These are phyloP conservation scores for Capsicum rhomboideum DNA, from an alignment of 257 asterid genomes.

Conservation along the genomic window DNA sequence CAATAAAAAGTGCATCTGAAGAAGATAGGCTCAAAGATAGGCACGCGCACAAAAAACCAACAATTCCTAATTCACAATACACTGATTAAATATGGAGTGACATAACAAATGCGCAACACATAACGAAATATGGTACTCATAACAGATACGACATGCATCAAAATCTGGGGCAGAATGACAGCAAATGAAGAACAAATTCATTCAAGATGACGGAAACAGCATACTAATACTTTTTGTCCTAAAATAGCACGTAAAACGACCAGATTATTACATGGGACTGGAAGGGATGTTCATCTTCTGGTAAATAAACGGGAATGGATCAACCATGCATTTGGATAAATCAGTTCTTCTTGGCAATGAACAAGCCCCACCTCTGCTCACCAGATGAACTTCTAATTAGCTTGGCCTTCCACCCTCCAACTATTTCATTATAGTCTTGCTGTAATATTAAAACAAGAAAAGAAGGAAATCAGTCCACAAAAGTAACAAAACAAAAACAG, in stretches of 20 bases:
- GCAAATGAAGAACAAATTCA: neutral
- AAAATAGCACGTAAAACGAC: neutral
- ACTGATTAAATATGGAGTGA: neutral
- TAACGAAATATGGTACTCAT: neutral
- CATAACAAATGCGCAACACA: neutral
- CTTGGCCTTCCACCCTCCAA: slow-evolving; percentile 88
- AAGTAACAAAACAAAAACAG: neutral
- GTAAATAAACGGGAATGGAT: neutral
- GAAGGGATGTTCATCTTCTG: neutral
- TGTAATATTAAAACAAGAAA: slow-evolving; percentile 3
- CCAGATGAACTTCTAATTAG: slow-evolving; percentile 67
- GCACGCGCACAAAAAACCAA: neutral
- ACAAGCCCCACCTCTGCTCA: slow-evolving; percentile 97
- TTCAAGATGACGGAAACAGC: neutral
- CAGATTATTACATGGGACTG: neutral
- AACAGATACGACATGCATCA: neutral
- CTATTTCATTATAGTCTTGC: slow-evolving; percentile 60
- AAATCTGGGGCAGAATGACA: neutral
- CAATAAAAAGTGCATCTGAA: neutral
- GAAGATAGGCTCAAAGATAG: neutral
- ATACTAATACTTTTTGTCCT: neutral
- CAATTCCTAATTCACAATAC: neutral
- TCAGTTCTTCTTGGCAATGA: slow-evolving; percentile 67
- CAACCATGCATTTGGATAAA: neutral
- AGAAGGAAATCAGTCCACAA: neutral